A percentile compares a stretch with the other conserved stretches of the same genome.
Conservation (phyloP, 2,329 filamentous ascomycete species). For the Aspergillus ibericus region DNA sequence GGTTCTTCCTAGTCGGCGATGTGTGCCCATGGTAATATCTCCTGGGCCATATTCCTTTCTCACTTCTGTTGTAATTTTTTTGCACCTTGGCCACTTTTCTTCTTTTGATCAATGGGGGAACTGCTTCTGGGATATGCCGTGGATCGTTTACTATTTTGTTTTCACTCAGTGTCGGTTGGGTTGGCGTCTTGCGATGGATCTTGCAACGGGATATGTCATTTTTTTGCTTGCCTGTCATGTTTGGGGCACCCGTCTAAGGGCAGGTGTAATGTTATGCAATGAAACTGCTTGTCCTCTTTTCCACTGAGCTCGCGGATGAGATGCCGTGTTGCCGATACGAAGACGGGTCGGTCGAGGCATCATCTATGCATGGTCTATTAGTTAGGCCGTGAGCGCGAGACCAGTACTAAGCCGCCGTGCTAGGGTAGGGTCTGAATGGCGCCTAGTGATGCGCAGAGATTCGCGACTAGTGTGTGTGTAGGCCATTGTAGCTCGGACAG, state of each 20-base stretch:
- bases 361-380: not conserved
- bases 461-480: not conserved
- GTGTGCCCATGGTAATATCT: slow-evolving; percentile 19
- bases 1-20: slow-evolving; percentile 16
- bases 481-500: not conserved
- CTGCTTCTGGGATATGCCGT: slow-evolving; percentile 27
- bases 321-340: not conserved
- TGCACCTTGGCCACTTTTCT: slow-evolving; percentile 11
- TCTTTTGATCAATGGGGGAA: slow-evolving; percentile 20
- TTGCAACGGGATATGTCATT: slow-evolving; percentile 30
- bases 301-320: not conserved
- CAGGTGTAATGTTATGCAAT: slow-evolving; percentile 20
- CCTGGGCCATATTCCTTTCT: slow-evolving; percentile 30
- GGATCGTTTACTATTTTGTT: slow-evolving; percentile 20
- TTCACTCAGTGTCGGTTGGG: slow-evolving; percentile 29
- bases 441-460: not conserved
- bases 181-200: slow-evolving; percentile 41
- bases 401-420: not conserved
- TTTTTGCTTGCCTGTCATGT: slow-evolving; percentile 21
- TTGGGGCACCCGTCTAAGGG: slow-evolving; percentile 14
- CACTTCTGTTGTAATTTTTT: slow-evolving; percentile 34
- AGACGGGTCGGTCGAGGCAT: not conserved
- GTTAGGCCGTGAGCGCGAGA: not conserved
- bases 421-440: not conserved
- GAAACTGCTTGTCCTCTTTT: slow-evolving; percentile 19